phyloP scores from a whole-genome alignment of 1,284 basidiomycete genomes.

The Ustilago lituana region DNA sequence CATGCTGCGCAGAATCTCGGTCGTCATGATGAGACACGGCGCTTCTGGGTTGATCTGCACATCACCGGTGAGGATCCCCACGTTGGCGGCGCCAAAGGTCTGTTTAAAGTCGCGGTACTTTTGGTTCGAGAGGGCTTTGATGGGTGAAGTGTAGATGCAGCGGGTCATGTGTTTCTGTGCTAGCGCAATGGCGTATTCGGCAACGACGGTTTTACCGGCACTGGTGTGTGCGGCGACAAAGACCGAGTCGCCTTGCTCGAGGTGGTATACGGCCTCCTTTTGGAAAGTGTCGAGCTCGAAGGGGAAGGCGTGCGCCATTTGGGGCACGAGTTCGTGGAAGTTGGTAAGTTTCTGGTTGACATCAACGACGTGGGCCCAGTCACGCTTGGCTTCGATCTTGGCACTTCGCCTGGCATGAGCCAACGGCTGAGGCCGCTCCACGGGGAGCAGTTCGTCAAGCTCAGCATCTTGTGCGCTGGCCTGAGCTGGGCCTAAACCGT shows the following conservation, averaged over 20 bases:
- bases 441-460: conserved; percentile 64
- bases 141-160: conserved; percentile 98
- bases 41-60: conserved; percentile 99
- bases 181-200: conserved; percentile 96
- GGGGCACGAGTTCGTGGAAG: conserved; percentile 85
- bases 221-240: conserved; percentile 99
- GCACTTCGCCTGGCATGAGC: conserved; percentile 30
- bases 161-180: conserved; percentile 98
- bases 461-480: conserved; percentile 49
- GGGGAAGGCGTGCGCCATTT: conserved; percentile 83
- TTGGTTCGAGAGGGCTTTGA: conserved; percentile 98
- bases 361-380: conserved; percentile 98
- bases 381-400: conserved; percentile 74
- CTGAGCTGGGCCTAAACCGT: background rate
- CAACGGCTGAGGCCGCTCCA: conserved; percentile 50
- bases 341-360: conserved; percentile 88
- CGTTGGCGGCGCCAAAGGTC: conserved; percentile 88
- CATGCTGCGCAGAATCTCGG: conserved; percentile 99
- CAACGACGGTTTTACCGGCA: conserved; percentile 99
- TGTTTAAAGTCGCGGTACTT: conserved; percentile 99
- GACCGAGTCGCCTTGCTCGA: conserved; percentile 96
- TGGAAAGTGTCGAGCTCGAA: conserved; percentile 91
- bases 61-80: conserved; percentile 97
- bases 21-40: conserved; percentile 86
- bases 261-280: conserved; percentile 96